phyloP scores from a whole-genome alignment of 768 basidiomycete genomes.

The Boletus reticulatus region DNA sequence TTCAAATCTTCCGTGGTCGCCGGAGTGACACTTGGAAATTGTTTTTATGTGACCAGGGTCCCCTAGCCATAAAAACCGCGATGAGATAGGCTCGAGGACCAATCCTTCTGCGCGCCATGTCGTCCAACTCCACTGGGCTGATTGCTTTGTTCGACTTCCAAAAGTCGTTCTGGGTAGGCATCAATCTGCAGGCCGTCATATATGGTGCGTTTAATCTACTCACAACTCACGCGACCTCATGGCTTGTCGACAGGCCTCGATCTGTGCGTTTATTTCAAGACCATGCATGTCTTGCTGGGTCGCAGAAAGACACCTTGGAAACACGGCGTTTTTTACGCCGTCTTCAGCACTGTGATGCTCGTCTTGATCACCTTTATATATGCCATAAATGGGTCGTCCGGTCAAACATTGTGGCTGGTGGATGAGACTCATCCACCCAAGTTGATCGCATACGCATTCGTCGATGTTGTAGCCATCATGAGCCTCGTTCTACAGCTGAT shows the following conservation, averaged over 20 bases:
- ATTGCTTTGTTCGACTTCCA: neutral
- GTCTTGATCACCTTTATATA: neutral
- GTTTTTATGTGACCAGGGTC: too few relatives aligned
- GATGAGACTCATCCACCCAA: constrained; percentile 21
- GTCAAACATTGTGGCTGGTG: constrained; percentile 31
- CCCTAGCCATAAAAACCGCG: too few relatives aligned
- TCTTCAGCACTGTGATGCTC: constrained; percentile 10
- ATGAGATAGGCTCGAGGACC: too few relatives aligned
- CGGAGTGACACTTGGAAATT: too few relatives aligned
- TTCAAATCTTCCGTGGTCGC: too few relatives aligned
- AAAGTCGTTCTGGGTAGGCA: neutral
- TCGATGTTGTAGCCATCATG: too few relatives aligned
- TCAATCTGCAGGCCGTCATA: neutral
- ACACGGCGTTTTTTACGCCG: constrained; percentile 11
- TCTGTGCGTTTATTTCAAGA: constrained; percentile 17
- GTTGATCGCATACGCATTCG: too few relatives aligned
- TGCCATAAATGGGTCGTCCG: neutral
- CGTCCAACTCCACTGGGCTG: too few relatives aligned
- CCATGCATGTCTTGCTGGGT: constrained; percentile 7
- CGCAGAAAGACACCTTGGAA: neutral
- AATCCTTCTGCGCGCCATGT: too few relatives aligned
- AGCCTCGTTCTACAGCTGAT: constrained; percentile 27
- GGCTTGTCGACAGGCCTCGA: constrained; percentile 5
- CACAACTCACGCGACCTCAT: neutral
- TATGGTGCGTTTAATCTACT: neutral